Evolutionary conservation across 2,329 filamentous ascomycete genomes (phyloP).

Genomic region (Alternaria ventricosa): DNA sequence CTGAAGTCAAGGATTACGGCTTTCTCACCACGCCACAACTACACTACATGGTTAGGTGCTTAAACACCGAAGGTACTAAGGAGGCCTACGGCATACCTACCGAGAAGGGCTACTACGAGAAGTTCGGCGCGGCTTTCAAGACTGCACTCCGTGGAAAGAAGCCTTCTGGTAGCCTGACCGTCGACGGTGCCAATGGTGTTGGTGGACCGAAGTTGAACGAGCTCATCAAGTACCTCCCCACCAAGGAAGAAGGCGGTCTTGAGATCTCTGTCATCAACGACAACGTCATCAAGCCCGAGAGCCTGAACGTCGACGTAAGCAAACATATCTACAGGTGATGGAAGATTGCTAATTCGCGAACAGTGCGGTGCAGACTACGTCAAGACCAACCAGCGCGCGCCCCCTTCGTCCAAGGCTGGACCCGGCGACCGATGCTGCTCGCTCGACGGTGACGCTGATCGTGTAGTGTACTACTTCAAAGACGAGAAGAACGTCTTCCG

Average conservation of each 20-base stretch:
- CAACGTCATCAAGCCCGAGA: constrained; percentile 86
- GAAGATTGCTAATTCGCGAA: constrained; percentile 12
- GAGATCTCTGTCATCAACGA: constrained; percentile 91
- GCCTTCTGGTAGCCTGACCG: constrained; percentile 73
- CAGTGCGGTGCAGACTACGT: constrained; percentile 95
- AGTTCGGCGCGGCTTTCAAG: constrained; percentile 84
- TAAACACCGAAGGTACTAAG: constrained; percentile 88
- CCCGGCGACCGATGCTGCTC: constrained; percentile 84
- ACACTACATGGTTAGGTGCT: constrained; percentile 92
- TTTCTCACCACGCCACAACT: constrained; percentile 96
- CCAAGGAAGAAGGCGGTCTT: constrained; percentile 66
- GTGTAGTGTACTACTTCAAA: constrained; percentile 92
- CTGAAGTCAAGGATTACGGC: constrained; percentile 83
- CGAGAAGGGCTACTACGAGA: constrained; percentile 93
- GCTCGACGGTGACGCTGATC: constrained; percentile 93
- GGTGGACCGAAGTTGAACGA: constrained; percentile 89
- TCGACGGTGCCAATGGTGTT: constrained; percentile 97
- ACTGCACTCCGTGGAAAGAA: constrained; percentile 77
- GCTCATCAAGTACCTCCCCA: constrained; percentile 81
- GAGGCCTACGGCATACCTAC: constrained; percentile 88
- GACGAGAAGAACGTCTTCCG: constrained; percentile 84
- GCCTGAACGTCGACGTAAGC: constrained; percentile 83
- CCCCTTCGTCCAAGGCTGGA: constrained; percentile 78
- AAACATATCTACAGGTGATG: neutral
- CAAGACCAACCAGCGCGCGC: constrained; percentile 94